Evolutionary conservation across 345 rosid genomes (phyloP), one percentile per base, ranked within the genome.

Genomic region (Sonneratia caseolaris): DNA sequence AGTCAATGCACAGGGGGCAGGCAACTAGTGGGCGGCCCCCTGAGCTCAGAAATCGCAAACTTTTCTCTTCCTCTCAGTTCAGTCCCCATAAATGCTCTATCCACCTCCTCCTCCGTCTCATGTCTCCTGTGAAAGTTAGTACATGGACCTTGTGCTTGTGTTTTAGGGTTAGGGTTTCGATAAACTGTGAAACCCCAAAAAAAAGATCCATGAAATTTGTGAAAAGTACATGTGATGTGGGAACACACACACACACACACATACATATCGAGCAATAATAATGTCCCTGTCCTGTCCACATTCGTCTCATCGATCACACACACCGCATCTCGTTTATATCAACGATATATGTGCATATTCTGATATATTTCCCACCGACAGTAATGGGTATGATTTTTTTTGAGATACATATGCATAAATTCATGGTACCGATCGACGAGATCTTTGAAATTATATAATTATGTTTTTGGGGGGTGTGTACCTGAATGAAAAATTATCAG

Each of bases 1-100:
- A 68, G 48, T 68, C 70, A 68, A 68, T 68, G 70, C 70, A 68
- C 22, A 1, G 6, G 45, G 37, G 32, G 32, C 36, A n/a, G 51
- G 70, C 70, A 68, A 45, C 8, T 45, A 43, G 70, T 68, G 37
- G 9, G 37, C 66, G 19, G 66, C 64, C 64, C 1, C 24, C 62
- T 59, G 64, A 59, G 35, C 15, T 59, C 5, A 22, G 36, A 59
- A 59, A 27, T 59, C 64, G 11, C 36, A 24, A 59, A 7, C 18
- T 62, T 62, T 57, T 22, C 13, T 22, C 64, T 57, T 57, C 64
- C 64, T 57, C 64, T 57, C 32, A n/a, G 12, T 57, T 57, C 32
- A 22, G 64, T 57, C 64, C 64, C 35, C n/a, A 7, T 57, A 38
- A 67, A 36, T 64, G 68, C 42, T 64, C 1, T 64, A 13, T 64